A percentile compares a stretch with the other conserved stretches of the same genome.
phyloP scores from a whole-genome alignment of 495 filamentous ascomycete species.

The Penicillium ucsense region DNA sequence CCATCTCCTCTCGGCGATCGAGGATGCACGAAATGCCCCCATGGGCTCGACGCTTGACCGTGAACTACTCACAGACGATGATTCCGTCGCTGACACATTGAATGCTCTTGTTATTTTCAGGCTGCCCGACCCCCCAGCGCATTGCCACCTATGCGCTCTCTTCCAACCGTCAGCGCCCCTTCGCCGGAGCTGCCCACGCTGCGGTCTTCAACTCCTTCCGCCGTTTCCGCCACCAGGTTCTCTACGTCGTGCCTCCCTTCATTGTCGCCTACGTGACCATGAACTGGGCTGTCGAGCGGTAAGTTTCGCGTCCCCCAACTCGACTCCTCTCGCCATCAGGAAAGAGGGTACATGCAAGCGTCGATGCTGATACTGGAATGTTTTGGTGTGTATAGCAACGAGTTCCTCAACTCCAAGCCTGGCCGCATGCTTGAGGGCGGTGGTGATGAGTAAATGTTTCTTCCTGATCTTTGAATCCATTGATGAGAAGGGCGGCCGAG shows the following conservation, averaged over 20 bases:
- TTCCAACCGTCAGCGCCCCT: constrained; percentile 54
- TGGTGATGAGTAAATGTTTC: constrained; percentile 25
- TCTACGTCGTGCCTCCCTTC: constrained; percentile 76
- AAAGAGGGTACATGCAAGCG: not conserved
- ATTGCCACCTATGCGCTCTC: constrained; percentile 53
- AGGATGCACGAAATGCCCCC: too few relatives aligned
- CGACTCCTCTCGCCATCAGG: too few relatives aligned
- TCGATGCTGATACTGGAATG: not conserved
- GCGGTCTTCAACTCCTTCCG: constrained; percentile 59
- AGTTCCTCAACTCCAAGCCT: constrained; percentile 85
- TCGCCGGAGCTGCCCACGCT: constrained; percentile 50
- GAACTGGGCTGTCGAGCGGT: constrained; percentile 83
- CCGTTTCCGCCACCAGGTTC: constrained; percentile 53
- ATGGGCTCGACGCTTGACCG: too few relatives aligned
- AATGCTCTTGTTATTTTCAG: constrained; percentile 9
- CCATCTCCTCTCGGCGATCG: too few relatives aligned
- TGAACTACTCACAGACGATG: too few relatives aligned
- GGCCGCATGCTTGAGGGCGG: constrained; percentile 49
- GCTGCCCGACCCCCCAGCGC: constrained; percentile 49
- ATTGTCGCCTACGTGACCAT: constrained; percentile 64
- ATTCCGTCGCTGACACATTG: too few relatives aligned
- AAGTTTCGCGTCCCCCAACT: constrained; percentile 12
- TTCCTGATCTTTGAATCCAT: not conserved
- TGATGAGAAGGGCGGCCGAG: constrained; percentile 5
- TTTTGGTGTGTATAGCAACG: constrained; percentile 49